phyloP scores from a whole-genome alignment of 768 basidiomycete species.

The Lentinula aciculospora region DNA sequence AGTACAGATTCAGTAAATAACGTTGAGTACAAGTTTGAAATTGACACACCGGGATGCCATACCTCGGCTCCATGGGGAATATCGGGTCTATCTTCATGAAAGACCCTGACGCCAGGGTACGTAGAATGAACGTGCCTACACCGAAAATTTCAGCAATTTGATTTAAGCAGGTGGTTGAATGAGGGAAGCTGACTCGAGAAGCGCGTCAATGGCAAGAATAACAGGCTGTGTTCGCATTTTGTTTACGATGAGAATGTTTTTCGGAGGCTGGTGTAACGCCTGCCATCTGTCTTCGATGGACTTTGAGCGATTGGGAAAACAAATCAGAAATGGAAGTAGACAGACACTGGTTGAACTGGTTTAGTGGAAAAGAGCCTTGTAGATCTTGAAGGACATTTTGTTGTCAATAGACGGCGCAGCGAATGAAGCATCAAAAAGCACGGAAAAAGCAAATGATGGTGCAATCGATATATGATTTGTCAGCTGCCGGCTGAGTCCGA shows the following conservation, averaged over 20 bases:
- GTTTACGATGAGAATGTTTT: conserved; percentile 72
- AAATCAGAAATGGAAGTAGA: not conserved
- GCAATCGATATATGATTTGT: not conserved
- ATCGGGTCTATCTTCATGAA: conserved; percentile 61
- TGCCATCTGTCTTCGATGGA: conserved; percentile 1
- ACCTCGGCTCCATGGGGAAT: conserved; percentile 59
- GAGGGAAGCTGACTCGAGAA: conserved; percentile 50
- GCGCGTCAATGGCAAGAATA: conserved; percentile 67
- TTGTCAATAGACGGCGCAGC: not conserved
- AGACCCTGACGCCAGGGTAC: conserved; percentile 59
- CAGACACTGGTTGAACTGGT: not conserved
- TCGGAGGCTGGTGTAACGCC: not conserved
- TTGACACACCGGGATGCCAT: conserved; percentile 55
- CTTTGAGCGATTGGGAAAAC: not conserved
- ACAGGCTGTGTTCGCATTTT: conserved; percentile 76
- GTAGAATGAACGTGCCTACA: conserved; percentile 49
- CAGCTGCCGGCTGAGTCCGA: not conserved
- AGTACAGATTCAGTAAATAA: conserved; percentile 4
- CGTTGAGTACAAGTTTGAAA: not conserved
- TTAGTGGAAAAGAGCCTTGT: not conserved
- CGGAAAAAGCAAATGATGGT: conserved; percentile 13
- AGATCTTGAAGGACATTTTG: not conserved
- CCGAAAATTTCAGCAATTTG: not conserved
- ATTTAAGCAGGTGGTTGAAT: not conserved
- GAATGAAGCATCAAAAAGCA: conserved; percentile 7